phyloP scores from a whole-genome alignment of 495 filamentous ascomycete genomes.

The Podospora comata region DNA sequence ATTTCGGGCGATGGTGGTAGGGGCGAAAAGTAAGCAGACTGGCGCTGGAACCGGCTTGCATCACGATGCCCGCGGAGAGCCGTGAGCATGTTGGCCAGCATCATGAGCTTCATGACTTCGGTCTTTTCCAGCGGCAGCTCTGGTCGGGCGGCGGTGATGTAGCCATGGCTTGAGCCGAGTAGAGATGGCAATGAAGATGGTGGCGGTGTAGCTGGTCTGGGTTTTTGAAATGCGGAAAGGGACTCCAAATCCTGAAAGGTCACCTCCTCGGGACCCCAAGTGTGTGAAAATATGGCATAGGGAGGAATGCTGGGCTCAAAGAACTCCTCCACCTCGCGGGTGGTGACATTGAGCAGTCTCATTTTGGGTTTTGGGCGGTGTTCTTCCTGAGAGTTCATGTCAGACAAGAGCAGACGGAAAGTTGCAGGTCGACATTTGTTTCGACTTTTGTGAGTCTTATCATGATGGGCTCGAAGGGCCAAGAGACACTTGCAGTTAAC shows the following conservation, averaged over 20 bases:
- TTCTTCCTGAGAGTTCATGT: background rate
- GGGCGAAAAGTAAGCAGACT: conserved; percentile 2
- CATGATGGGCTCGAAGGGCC: background rate
- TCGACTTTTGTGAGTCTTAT: background rate
- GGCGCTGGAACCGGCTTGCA: background rate
- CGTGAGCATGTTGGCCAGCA: conserved; percentile 29
- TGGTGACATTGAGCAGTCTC: conserved; percentile 40
- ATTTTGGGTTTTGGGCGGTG: conserved; percentile 19
- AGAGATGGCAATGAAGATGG: background rate
- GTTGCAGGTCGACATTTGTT: background rate
- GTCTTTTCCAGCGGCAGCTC: conserved; percentile 11
- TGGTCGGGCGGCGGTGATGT: background rate
- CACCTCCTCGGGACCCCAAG: conserved; percentile 41
- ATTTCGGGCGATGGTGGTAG: background rate
- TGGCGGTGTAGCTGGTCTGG: background rate
- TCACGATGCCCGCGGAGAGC: conserved; percentile 23
- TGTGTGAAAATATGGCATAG: conserved; percentile 48
- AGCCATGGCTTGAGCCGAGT: background rate
- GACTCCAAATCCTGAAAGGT: conserved; percentile 25
- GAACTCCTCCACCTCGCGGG: conserved; percentile 36
- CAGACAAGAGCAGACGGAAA: background rate
- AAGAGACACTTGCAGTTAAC: background rate
- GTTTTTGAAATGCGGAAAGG: conserved; percentile 20
- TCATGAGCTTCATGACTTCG: conserved; percentile 27
- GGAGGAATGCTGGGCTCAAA: conserved; percentile 28